phyloP scores from a whole-genome alignment of 352 stramenopile genomes.

The Phytophthora europaea region DNA sequence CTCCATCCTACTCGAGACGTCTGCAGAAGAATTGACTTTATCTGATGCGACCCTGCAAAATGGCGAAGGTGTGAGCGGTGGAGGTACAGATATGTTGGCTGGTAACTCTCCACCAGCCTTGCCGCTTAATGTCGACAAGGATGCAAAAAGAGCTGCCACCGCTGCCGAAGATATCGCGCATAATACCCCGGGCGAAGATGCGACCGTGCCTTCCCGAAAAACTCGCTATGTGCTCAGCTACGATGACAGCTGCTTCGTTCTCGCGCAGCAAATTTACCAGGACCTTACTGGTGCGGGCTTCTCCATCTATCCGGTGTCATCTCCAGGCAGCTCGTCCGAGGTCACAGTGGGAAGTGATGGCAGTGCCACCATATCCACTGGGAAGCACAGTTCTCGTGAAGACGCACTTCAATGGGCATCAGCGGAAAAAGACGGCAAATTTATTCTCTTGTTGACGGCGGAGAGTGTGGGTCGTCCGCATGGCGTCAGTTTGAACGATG shows the following conservation, averaged over 20 bases:
- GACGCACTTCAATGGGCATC: slow-evolving; percentile 73
- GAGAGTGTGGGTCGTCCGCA: slow-evolving; percentile 75
- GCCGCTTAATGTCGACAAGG: background rate
- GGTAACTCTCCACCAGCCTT: slow-evolving; percentile 3
- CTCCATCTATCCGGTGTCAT: slow-evolving; percentile 45
- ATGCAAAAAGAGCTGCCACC: background rate
- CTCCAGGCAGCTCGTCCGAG: background rate
- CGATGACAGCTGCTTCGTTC: slow-evolving; percentile 64
- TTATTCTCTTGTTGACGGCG: slow-evolving; percentile 76
- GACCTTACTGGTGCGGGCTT: slow-evolving; percentile 64
- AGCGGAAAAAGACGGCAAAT: slow-evolving; percentile 66
- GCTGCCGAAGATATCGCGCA: background rate
- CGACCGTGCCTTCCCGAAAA: slow-evolving; percentile 11
- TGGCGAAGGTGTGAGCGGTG: background rate
- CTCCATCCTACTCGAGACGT: slow-evolving; percentile 13
- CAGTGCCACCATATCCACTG: background rate
- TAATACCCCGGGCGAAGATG: background rate
- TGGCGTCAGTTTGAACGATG: slow-evolving; percentile 79
- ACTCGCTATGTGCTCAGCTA: slow-evolving; percentile 78
- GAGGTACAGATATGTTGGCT: background rate
- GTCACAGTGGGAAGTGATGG: background rate
- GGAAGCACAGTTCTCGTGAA: slow-evolving; percentile 33
- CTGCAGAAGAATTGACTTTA: slow-evolving; percentile 5
- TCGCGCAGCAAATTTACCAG: slow-evolving; percentile 61
- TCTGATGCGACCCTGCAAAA: background rate